phyloP scores from a whole-genome alignment of 2,329 filamentous ascomycete species.

The Laburnicola sp. region DNA sequence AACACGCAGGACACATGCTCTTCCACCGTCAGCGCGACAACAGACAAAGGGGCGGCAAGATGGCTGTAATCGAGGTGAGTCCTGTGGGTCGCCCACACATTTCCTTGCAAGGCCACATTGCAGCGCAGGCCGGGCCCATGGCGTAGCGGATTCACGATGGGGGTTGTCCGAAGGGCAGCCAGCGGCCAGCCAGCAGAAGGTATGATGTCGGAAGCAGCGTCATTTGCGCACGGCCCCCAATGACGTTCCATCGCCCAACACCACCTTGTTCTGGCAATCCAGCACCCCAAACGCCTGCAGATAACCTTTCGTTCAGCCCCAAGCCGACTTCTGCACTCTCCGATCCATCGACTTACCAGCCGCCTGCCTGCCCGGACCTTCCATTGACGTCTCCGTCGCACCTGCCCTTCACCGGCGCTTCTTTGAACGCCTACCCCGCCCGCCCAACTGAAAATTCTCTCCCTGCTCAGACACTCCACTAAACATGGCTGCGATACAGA shows the following conservation, averaged over 20 bases:
- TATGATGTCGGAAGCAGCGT: slow-evolving; percentile 29
- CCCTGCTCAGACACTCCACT: slow-evolving; percentile 13
- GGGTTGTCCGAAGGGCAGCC: neutral
- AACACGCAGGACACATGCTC: slow-evolving; percentile 20
- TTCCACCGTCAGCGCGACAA: slow-evolving; percentile 18
- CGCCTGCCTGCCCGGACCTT: slow-evolving; percentile 1
- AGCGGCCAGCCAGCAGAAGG: neutral
- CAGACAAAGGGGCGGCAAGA: slow-evolving; percentile 27
- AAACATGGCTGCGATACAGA: slow-evolving; percentile 77
- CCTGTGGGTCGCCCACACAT: neutral
- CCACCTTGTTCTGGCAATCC: slow-evolving; percentile 28
- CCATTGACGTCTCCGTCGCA: slow-evolving; percentile 3
- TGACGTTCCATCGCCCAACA: slow-evolving; percentile 17
- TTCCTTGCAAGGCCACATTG: neutral
- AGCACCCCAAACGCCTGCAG: slow-evolving; percentile 19
- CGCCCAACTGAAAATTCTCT: slow-evolving; percentile 19
- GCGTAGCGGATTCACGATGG: too few species aligned
- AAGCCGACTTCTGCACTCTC: slow-evolving; percentile 14
- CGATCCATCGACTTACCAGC: slow-evolving; percentile 8
- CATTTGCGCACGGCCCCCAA: slow-evolving; percentile 22
- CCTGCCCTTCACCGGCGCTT: neutral
- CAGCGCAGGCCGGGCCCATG: neutral
- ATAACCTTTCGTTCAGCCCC: slow-evolving; percentile 19
- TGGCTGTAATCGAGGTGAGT: slow-evolving; percentile 43
- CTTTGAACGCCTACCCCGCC: slow-evolving; percentile 19